phyloP scores from a whole-genome alignment of 2,329 filamentous ascomycete genomes.

The Epichloe uncinata region DNA sequence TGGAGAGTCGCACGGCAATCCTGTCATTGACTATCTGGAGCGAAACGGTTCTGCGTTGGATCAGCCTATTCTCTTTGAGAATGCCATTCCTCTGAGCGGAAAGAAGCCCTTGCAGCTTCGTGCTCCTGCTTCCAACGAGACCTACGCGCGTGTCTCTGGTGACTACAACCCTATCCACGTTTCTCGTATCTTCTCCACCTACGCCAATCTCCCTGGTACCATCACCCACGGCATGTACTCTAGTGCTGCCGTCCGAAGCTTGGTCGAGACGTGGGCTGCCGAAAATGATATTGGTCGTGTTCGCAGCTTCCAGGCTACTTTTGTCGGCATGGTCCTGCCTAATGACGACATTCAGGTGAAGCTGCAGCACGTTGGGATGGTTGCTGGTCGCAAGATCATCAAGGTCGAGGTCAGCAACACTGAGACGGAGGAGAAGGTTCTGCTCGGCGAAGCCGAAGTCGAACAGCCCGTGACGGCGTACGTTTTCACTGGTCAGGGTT shows the following conservation, averaged over 20 bases:
- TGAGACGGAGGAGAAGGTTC: constrained; percentile 91
- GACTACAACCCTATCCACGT: constrained; percentile 99
- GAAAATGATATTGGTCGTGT: constrained; percentile 98
- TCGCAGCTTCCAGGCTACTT: constrained; percentile 87
- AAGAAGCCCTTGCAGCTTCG: constrained; percentile 80
- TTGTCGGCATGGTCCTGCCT: constrained; percentile 95
- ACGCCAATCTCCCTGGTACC: constrained; percentile 88
- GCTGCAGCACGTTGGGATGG: constrained; percentile 94
- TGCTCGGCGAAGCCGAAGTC: constrained; percentile 90
- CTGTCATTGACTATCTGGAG: constrained; percentile 89
- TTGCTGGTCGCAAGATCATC: constrained; percentile 96
- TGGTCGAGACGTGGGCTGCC: constrained; percentile 97
- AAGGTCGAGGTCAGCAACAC: constrained; percentile 95
- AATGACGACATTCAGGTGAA: constrained; percentile 93
- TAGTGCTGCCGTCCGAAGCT: constrained; percentile 84
- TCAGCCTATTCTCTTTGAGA: constrained; percentile 94
- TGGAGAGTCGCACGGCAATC: constrained; percentile 84
- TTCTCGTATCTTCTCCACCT: constrained; percentile 88
- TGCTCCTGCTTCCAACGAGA: constrained; percentile 92
- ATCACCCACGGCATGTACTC: constrained; percentile 99
- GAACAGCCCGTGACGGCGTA: constrained; percentile 96
- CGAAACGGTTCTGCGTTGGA: constrained; percentile 86
- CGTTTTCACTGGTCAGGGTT: constrained; percentile 96
- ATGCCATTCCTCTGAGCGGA: constrained; percentile 87
- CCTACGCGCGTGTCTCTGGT: constrained; percentile 91